A percentile compares a stretch with the other conserved stretches of the same genome.
Conservation (phyloP, 345 rosid species). For the Euphorbia tirucalli region DNA sequence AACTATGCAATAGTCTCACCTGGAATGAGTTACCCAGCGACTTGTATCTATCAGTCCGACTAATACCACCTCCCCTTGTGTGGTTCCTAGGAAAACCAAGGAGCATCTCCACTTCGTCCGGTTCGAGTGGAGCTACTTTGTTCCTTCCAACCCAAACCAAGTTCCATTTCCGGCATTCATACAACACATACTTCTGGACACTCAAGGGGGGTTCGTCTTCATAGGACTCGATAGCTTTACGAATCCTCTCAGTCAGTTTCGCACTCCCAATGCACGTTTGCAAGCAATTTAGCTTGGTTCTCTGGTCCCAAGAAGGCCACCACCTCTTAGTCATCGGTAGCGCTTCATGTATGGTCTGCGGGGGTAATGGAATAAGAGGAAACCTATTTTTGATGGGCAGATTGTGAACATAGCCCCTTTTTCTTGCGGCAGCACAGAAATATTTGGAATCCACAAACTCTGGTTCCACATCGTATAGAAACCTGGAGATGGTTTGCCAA, state of each 20-base stretch:
- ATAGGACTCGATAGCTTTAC: constrained; percentile 48
- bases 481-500: constrained; percentile 80
- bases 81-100: constrained; percentile 88
- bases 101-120: constrained; percentile 88
- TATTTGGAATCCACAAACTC: constrained; percentile 83
- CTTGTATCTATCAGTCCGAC: constrained; percentile 75
- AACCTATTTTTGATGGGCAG: constrained; percentile 62
- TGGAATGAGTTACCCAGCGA: constrained; percentile 94
- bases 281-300: constrained; percentile 78
- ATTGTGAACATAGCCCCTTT: constrained; percentile 86
- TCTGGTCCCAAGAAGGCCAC: constrained; percentile 92
- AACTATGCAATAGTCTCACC: constrained; percentile 31
- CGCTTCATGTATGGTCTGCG: constrained; percentile 65
- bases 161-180: constrained; percentile 84
- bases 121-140: constrained; percentile 81
- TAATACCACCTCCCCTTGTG: constrained; percentile 92
- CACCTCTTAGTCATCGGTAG: constrained; percentile 63
- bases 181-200: constrained; percentile 52
- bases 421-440: constrained; percentile 87
- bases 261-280: constrained; percentile 72
- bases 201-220: constrained; percentile 52
- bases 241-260: constrained; percentile 65
- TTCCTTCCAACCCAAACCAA: constrained; percentile 92
- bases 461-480: constrained; percentile 62
- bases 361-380: constrained; percentile 71